phyloP scores from a whole-genome alignment of 352 stramenopile genomes.

The Phytophthora brassicae region DNA sequence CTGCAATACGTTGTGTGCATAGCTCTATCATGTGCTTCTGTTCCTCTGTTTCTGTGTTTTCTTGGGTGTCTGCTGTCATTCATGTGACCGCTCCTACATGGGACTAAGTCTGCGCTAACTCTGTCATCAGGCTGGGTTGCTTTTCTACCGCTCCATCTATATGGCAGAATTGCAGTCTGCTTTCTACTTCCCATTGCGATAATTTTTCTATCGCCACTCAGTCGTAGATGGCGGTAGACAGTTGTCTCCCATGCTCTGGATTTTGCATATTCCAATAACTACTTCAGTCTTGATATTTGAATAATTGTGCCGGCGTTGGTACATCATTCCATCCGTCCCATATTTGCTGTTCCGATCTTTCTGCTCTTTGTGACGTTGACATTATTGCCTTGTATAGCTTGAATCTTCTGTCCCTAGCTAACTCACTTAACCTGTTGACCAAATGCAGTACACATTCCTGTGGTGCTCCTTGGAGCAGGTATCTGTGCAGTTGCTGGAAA shows the following conservation, averaged over 20 bases:
- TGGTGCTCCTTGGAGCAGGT: background rate
- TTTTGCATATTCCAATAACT: background rate
- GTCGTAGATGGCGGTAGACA: background rate
- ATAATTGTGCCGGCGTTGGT: background rate
- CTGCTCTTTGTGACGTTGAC: background rate
- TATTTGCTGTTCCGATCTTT: background rate
- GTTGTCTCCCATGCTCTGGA: background rate
- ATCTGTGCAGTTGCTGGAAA: background rate
- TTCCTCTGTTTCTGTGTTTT: too few species aligned
- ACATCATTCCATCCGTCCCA: background rate
- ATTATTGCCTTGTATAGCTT: background rate
- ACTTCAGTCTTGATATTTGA: background rate
- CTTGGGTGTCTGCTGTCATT: background rate
- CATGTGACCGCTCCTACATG: background rate
- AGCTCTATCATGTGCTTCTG: too few species aligned
- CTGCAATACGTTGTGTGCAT: background rate
- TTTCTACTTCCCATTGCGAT: too few species aligned
- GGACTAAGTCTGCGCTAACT: background rate
- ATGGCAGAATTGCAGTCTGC: too few species aligned
- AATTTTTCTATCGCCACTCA: too few species aligned
- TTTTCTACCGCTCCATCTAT: background rate
- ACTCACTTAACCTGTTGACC: background rate
- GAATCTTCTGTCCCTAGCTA: background rate
- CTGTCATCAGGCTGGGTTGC: too few species aligned
- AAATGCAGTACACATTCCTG: background rate